phyloP scores from a whole-genome alignment of 2,329 filamentous ascomycete species.

The Aspergillus hortae region DNA sequence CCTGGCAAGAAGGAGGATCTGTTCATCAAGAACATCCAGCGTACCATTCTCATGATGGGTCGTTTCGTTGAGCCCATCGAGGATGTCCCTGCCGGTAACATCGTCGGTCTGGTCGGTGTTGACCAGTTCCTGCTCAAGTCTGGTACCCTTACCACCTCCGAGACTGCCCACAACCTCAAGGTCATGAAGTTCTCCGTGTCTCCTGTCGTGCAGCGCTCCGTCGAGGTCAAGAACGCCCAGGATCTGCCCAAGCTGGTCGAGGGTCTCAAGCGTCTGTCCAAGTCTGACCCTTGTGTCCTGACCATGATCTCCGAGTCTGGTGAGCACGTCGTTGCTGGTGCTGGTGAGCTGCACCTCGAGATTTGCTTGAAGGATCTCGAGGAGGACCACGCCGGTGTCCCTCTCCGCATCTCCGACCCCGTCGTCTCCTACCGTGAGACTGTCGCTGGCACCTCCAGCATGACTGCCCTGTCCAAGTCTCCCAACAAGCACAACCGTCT shows the following conservation, averaged over 20 bases:
- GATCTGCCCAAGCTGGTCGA: conserved; percentile 99
- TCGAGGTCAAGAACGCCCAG: conserved; percentile 99
- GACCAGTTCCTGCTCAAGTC: conserved; percentile 99
- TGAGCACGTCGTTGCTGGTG: conserved; percentile 98
- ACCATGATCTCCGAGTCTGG: conserved; percentile 85
- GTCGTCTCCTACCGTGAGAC: conserved; percentile 99
- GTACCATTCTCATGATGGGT: conserved; percentile 99
- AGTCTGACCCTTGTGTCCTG: conserved; percentile 98
- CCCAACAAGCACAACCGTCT: conserved; percentile 99
- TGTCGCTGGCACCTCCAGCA: conserved; percentile 77
- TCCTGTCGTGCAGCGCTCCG: conserved; percentile 95
- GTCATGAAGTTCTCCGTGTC: conserved; percentile 99
- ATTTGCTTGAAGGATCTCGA: conserved; percentile 99
- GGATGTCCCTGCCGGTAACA: conserved; percentile 99
- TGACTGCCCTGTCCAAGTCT: conserved; percentile 97
- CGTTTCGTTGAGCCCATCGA: conserved; percentile 98
- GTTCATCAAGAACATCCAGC: conserved; percentile 99
- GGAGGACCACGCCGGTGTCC: conserved; percentile 98
- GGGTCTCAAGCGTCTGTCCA: conserved; percentile 99
- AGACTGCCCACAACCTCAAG: conserved; percentile 99
- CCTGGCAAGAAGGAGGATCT: conserved; percentile 99
- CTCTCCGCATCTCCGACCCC: conserved; percentile 95
- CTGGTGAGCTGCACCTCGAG: conserved; percentile 98
- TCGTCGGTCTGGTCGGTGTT: conserved; percentile 97
- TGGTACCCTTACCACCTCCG: conserved; percentile 95